Conservation (phyloP, 495 filamentous ascomycete genomes). For the Wilcoxina mikolae region DNA sequence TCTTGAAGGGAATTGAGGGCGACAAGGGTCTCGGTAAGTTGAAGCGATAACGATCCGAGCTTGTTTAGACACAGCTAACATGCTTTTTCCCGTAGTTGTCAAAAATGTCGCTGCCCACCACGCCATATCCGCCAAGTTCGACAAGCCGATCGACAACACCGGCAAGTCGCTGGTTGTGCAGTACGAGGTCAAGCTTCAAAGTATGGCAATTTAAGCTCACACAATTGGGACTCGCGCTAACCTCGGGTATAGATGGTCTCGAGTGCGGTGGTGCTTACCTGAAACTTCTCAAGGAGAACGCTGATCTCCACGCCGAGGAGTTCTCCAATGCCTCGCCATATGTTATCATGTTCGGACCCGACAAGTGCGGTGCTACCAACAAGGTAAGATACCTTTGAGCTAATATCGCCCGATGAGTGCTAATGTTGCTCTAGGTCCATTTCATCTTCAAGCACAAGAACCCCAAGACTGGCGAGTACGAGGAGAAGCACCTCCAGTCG, state of each 20-base stretch:
- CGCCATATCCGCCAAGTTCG: constrained; percentile 98
- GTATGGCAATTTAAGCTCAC: constrained; percentile 38
- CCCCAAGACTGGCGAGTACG: constrained; percentile 98
- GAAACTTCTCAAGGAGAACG: constrained; percentile 97
- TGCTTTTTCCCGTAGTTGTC: constrained; percentile 41
- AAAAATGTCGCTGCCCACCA: constrained; percentile 96
- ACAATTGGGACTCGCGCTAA: constrained; percentile 16
- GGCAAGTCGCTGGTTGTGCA: constrained; percentile 92
- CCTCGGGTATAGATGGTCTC: constrained; percentile 52
- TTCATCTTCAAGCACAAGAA: constrained; percentile 99
- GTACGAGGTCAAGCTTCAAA: constrained; percentile 99
- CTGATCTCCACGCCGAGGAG: constrained; percentile 89
- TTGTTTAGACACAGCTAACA: constrained; percentile 12
- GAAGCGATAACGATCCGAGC: neutral
- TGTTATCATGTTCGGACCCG: constrained; percentile 99
- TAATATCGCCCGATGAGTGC: neutral
- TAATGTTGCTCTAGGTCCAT: constrained; percentile 50
- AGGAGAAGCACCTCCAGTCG: constrained; percentile 94
- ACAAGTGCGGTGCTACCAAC: constrained; percentile 98
- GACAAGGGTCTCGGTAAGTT: constrained; percentile 63
- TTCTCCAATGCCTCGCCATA: constrained; percentile 97
- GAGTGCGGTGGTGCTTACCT: constrained; percentile 98
- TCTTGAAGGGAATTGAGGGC: constrained; percentile 86
- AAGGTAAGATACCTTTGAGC: constrained; percentile 46
- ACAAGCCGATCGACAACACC: constrained; percentile 92